phyloP scores from a whole-genome alignment of 2,329 filamentous ascomycete genomes.

The Juglanconis juglandina region DNA sequence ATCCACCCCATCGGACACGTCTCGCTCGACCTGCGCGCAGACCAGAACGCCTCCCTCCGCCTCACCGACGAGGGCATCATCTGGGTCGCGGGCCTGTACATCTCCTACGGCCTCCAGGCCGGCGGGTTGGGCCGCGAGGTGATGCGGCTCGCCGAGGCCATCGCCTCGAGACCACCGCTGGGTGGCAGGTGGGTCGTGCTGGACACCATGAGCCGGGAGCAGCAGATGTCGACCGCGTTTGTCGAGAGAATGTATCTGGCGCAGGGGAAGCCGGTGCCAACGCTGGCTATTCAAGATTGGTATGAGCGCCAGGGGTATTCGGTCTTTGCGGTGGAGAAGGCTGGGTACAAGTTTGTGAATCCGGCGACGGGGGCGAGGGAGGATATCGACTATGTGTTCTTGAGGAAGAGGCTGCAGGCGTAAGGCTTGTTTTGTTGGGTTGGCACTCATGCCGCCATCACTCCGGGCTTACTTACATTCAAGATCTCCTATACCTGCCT shows the following conservation, averaged over 20 bases:
- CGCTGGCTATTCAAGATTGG: slow-evolving; percentile 11
- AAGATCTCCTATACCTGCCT: too few species aligned
- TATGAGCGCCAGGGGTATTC: slow-evolving; percentile 18
- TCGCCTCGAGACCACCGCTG: neutral
- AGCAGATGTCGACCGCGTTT: slow-evolving; percentile 12
- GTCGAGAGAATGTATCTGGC: slow-evolving; percentile 3
- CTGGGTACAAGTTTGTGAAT: slow-evolving; percentile 10
- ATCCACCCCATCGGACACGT: slow-evolving; percentile 41
- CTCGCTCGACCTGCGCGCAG: slow-evolving; percentile 32
- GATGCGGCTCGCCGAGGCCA: slow-evolving; percentile 6
- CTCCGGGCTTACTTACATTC: too few species aligned
- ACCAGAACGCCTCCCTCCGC: slow-evolving; percentile 29
- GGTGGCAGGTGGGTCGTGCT: slow-evolving; percentile 5
- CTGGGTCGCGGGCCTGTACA: slow-evolving; percentile 40
- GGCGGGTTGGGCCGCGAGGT: slow-evolving; percentile 14
- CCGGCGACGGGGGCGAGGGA: slow-evolving; percentile 15
- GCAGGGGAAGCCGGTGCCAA: slow-evolving; percentile 3
- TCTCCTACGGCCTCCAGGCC: slow-evolving; percentile 28
- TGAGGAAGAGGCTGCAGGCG: slow-evolving; percentile 7
- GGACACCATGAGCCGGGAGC: slow-evolving; percentile 15
- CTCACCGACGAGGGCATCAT: slow-evolving; percentile 25
- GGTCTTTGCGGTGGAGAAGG: slow-evolving; percentile 2
- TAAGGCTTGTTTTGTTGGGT: neutral
- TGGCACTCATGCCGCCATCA: too few species aligned
- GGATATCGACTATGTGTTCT: slow-evolving; percentile 11